Conservation (phyloP, 2,329 filamentous ascomycete species). For the Diaporthe capsici region DNA sequence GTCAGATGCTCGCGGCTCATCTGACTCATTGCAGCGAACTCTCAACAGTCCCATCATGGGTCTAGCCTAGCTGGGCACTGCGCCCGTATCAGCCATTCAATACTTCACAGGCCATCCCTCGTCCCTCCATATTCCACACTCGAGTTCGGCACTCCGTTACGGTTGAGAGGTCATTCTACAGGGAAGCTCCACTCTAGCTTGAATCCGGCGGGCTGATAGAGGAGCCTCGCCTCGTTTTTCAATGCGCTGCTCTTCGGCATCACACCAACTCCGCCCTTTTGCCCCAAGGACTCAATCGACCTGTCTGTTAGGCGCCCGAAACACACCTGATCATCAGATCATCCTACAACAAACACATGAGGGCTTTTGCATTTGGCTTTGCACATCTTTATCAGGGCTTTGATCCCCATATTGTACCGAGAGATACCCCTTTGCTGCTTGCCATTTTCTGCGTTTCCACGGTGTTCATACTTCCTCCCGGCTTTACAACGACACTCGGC, state of each 20-base stretch:
- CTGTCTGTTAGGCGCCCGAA: not conserved
- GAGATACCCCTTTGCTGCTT: constrained; percentile 32
- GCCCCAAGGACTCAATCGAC: too few species aligned
- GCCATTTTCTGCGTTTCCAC: not conserved
- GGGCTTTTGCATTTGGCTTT: constrained; percentile 23
- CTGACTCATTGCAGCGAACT: not conserved
- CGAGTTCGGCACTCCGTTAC: not conserved
- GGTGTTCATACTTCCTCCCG: not conserved
- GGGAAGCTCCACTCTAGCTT: not conserved
- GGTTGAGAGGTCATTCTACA: not conserved
- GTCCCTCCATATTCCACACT: not conserved
- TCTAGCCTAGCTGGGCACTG: not conserved
- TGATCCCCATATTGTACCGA: constrained; percentile 27
- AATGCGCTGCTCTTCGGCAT: not conserved
- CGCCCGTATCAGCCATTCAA: not conserved
- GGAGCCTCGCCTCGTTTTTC: not conserved
- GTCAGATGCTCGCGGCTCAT: not conserved
- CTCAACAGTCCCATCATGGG: not conserved
- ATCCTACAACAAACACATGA: not conserved
- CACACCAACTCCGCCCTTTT: not conserved
- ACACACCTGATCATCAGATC: not conserved
- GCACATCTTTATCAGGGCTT: constrained; percentile 24
- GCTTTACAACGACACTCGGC: not conserved
- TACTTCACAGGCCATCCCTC: not conserved
- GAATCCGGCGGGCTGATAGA: not conserved